These are phyloP conservation scores for Colletotrichum neosansevieriae DNA, from an alignment of 2,329 filamentous ascomycete genomes.

Conservation along the genomic window DNA sequence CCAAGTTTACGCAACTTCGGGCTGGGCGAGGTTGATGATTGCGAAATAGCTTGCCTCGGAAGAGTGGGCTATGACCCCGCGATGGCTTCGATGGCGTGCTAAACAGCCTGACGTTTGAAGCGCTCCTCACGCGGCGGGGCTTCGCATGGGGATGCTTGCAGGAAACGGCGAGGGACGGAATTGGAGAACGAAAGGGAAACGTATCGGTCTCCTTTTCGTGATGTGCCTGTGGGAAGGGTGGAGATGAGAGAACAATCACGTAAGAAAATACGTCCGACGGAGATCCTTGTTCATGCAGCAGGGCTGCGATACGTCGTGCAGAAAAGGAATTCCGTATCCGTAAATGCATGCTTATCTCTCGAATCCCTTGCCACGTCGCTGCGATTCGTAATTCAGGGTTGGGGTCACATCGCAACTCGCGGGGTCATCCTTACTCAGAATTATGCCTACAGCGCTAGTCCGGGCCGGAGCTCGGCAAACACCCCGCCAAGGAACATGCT, in stretches of 20 bases:
- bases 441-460: not conserved
- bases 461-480: not conserved
- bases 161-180: not conserved
- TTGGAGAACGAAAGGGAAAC: not conserved
- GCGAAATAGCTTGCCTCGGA: too few relatives aligned
- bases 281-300: not conserved
- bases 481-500: too few relatives aligned
- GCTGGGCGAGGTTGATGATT: not conserved
- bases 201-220: too few relatives aligned
- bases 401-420: too few relatives aligned
- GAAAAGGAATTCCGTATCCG: constrained; percentile 1
- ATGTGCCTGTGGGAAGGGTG: not conserved
- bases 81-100: constrained; percentile 2
- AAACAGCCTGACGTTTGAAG: not conserved
- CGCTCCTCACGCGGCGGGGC: not conserved
- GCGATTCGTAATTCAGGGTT: not conserved
- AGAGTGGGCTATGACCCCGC: too few relatives aligned
- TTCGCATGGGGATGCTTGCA: not conserved
- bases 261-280: not conserved
- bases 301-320: not conserved
- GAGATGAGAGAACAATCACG: not conserved
- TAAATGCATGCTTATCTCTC: constrained; percentile 11
- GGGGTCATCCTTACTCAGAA: too few relatives aligned
- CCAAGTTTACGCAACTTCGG: not conserved
- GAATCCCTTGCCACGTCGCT: not conserved